phyloP scores from a whole-genome alignment of 2,329 filamentous ascomycete genomes.

The Pezicula carpinea region DNA sequence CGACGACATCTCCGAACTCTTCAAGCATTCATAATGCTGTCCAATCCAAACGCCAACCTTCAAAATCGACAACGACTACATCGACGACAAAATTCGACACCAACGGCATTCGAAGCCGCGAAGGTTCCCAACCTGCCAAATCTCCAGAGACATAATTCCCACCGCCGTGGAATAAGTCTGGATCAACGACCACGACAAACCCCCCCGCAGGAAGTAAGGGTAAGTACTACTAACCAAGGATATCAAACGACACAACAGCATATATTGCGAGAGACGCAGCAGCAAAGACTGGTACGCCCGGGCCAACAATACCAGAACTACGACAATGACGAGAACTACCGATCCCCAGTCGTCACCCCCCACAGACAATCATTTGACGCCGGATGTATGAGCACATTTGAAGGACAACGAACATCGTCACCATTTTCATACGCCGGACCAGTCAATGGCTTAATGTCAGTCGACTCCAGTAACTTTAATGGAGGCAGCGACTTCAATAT shows the following conservation, averaged over 20 bases:
- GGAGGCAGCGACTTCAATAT: conserved; percentile 26
- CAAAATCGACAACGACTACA: conserved; percentile 72
- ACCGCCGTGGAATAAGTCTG: conserved; percentile 81
- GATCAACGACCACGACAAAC: conserved; percentile 63
- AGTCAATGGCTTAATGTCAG: conserved; percentile 36
- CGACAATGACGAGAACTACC: conserved; percentile 46
- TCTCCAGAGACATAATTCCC: conserved; percentile 50
- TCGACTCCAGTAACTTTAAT: conserved; percentile 30
- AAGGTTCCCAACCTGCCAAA: conserved; percentile 64
- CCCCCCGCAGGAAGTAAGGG: conserved; percentile 33
- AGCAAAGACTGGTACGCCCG: conserved; percentile 80
- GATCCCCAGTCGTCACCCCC: conserved; percentile 51
- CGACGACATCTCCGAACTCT: conserved; percentile 61
- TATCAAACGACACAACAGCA: conserved; percentile 58
- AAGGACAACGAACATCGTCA: conserved; percentile 11
- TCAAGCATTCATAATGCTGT: conserved; percentile 72
- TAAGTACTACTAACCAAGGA: conserved; percentile 56
- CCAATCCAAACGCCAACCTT: conserved; percentile 67
- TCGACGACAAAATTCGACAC: conserved; percentile 84
- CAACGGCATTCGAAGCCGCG: conserved; percentile 69
- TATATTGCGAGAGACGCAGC: conserved; percentile 84
- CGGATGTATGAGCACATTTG: conserved; percentile 33
- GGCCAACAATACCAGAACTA: conserved; percentile 40
- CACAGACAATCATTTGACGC: conserved; percentile 49
- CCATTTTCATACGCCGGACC: conserved; percentile 33